These are phyloP conservation scores for Trypanosoma caninum DNA, from an alignment of 208 protist genomes.

Conservation along the genomic window DNA sequence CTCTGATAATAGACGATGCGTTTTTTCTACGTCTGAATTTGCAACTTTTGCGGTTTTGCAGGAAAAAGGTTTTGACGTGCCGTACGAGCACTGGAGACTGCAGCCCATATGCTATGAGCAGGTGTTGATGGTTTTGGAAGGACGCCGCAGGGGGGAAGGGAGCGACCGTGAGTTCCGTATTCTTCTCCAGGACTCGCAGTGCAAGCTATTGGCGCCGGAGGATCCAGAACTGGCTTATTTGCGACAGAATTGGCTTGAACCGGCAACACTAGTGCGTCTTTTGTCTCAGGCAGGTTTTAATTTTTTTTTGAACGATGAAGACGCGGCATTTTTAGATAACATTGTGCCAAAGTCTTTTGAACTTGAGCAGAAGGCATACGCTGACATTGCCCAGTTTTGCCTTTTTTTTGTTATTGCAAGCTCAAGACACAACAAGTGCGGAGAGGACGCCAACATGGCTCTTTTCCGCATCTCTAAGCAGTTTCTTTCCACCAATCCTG, in stretches of 20 bases:
- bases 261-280: constrained; percentile 72
- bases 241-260: constrained; percentile 60
- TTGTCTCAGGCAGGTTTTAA: constrained; percentile 86
- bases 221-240: constrained; percentile 70
- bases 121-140: constrained; percentile 75
- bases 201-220: constrained; percentile 75
- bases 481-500: constrained; percentile 30
- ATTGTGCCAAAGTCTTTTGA: constrained; percentile 63
- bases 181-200: constrained; percentile 70
- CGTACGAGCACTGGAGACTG: constrained; percentile 83
- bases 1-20: constrained; percentile 34
- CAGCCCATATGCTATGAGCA: constrained; percentile 64
- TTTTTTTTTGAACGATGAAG: constrained; percentile 76
- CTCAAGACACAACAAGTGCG: constrained; percentile 80
- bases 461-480: constrained; percentile 84
- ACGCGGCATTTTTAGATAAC: constrained; percentile 62
- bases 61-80: constrained; percentile 87
- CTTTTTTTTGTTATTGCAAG: constrained; percentile 72
- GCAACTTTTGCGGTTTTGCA: constrained; percentile 86
- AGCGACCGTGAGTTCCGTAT: constrained; percentile 88
- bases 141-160: constrained; percentile 64
- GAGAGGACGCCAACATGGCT: constrained; percentile 84
- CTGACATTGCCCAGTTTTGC: constrained; percentile 86
- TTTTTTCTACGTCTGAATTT: constrained; percentile 76
- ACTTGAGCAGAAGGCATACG: constrained; percentile 83